These are phyloP conservation scores for Piper longum DNA, from an alignment of 164 flowering plant genomes.

Conservation along the genomic window DNA sequence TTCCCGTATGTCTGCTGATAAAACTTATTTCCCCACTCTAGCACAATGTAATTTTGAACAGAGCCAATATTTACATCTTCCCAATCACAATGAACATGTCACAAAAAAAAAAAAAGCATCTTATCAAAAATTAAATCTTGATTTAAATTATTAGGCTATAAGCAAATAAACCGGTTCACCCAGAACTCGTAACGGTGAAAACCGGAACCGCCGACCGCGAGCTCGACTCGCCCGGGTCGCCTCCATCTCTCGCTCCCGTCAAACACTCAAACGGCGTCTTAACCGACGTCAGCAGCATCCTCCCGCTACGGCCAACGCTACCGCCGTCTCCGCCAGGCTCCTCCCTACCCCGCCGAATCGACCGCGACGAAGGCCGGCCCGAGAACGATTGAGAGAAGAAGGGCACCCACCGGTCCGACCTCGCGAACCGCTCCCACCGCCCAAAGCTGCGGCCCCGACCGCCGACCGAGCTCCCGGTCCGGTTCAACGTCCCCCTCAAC, in stretches of 20 bases:
- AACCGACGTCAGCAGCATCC: slow-evolving; percentile 3
- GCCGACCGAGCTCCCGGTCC: slow-evolving; percentile 32
- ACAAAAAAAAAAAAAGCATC: background rate
- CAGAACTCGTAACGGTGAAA: background rate
- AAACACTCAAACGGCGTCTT: slow-evolving; percentile 12
- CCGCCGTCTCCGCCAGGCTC: background rate
- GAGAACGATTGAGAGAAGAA: slow-evolving; percentile 32
- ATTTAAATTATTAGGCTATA: too few relatives aligned
- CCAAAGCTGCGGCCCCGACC: slow-evolving; percentile 17
- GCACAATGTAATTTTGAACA: too few relatives aligned
- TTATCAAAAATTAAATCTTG: too few relatives aligned
- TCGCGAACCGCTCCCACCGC: slow-evolving; percentile 13
- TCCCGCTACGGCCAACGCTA: background rate
- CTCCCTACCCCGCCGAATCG: slow-evolving; percentile 2
- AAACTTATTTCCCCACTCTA: too few relatives aligned
- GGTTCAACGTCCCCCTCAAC: slow-evolving; percentile 24
- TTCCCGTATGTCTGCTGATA: too few relatives aligned
- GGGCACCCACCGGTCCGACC: slow-evolving; percentile 58
- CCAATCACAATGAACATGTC: too few relatives aligned
- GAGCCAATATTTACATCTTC: too few relatives aligned
- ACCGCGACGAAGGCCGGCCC: slow-evolving; percentile 20
- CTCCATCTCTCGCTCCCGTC: slow-evolving; percentile 2
- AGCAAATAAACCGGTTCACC: background rate
- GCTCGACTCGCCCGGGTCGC: background rate
- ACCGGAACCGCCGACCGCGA: slow-evolving; percentile 1